A percentile compares a stretch with the other conserved stretches of the same genome.
phyloP scores from a whole-genome alignment of 352 stramenopile species.

The Phytophthora tentaculata region DNA sequence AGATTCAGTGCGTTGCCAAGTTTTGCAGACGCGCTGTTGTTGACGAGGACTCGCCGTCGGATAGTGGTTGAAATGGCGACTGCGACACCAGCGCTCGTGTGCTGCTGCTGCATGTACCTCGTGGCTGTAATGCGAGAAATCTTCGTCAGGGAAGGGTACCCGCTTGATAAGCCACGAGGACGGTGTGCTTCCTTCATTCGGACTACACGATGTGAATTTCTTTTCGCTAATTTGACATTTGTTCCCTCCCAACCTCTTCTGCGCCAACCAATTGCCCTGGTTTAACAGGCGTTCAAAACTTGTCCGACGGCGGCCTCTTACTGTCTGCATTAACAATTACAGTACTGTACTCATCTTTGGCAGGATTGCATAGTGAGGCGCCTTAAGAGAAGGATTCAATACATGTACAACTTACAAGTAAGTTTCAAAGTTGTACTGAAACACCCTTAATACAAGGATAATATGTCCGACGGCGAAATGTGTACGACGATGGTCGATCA shows the following conservation, averaged over 20 bases:
- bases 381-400: no score
- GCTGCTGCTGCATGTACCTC: not conserved
- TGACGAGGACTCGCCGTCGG: constrained; percentile 22
- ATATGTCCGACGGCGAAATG: not conserved
- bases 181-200: no score
- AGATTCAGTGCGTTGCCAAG: constrained; percentile 14
- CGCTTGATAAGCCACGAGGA: no score
- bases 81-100: not conserved
- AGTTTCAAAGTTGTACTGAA: not conserved
- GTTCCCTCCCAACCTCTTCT: not conserved
- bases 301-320: not conserved
- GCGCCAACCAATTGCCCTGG: not conserved
- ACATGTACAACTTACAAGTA: no score
- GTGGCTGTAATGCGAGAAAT: not conserved
- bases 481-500: not conserved
- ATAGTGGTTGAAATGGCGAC: constrained; percentile 4
- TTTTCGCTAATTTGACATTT: not conserved
- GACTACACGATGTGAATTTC: not conserved
- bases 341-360: no score
- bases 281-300: not conserved
- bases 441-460: not conserved
- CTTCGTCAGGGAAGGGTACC: no score
- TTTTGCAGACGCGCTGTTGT: constrained; percentile 5
- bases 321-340: no score
- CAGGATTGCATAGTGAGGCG: no score